Base-by-base conservation (phyloP, 1,139 yeast genomes). In the Saccharomyces hybrid region DNA sequence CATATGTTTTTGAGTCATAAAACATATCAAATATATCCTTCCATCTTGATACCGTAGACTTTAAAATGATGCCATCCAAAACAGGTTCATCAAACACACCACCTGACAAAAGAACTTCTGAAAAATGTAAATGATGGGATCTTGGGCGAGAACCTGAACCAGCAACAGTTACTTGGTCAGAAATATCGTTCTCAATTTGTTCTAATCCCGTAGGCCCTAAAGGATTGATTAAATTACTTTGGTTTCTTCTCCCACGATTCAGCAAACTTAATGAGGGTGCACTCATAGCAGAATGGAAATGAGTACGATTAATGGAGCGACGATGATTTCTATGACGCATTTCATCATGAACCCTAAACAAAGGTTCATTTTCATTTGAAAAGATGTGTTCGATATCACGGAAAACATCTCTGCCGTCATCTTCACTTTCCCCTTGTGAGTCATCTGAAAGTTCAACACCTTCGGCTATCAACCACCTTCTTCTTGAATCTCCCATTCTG, bases 31-130 rank as follows among this genome's bases (percentile, higher is more conserved):
- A 72, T 8, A 80, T 75, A 51, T 86, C 89, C 47, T 71, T 72
- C 95, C 96, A 89, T 61, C 96, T 77, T 55, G 85, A 86, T 11
- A 72, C 64, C 0, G 91, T 83, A 0, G 88, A 78, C 58, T 80
- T 79, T 48, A 86, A 73, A 11, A 67, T 57, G n/a, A 67, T 64
- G 2, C 71, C 71, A 50, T 64, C 68, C 12, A 66, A 53, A 5
- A 68, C 57, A 29, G 65, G 59, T 19, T 68, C 71, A 52, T 66
- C 71, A 32, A 65, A 61, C 5, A 63, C 57, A 11, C 66, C 70
- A 2, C 69, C 68, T 5, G 67, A 63, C 32, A 68, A 60, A 19
- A 68, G 53, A 2, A 66, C 63, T 47, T 66, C 68, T 2, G 70
- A 62, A 49, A 67, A 65, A 48, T 63, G 64, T 6, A 64, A 58